Evolutionary conservation across 208 protist species (phyloP), one percentile per base, ranked within the genome.

Genomic region (Jaenimonas drosophilae): DNA sequence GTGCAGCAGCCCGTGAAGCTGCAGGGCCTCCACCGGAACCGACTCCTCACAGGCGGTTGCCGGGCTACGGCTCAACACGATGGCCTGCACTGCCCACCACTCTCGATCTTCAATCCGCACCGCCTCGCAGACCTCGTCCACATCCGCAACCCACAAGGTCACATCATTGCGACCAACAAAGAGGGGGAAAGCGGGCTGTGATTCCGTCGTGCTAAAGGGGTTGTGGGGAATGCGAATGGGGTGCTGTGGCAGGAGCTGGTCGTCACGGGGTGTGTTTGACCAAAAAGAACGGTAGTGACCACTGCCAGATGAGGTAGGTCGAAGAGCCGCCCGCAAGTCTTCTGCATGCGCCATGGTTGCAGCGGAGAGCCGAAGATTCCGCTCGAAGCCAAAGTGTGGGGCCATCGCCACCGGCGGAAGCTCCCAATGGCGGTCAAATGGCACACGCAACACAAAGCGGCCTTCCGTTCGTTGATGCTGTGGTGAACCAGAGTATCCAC

Each of bases 121-220:
- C 0, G 84, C 67, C 3, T 80, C 67, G 53, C 84, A 93, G 20
- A 87, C 76, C 31, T 77, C 79, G 36, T 93, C 84, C 33, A 73
- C 59, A 46, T 93, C 84, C 5, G 50, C 51, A 25, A 86, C 69
- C 31, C 72, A 58, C 52, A 76, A 89, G n/a, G 66, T 59, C 24
- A 93, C 17, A 0, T 70, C 25, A 49, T 92, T 92, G 16, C 50
- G 55, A 5, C 83, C 83, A 14, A 76, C n/a, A 34, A 71, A 76
- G 11, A 90, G 62, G 6, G 65, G 63, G 28, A 72, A 72, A 1
- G 27, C 9, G n/a, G 46, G n/a, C n/a, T n/a, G 17, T 32, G 17
- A 36, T 46, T n/a, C 20, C 14, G 33, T 21, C 23, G 17, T 47
- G 41, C 11, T 20, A 49, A 51, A 81, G 12, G 70, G 70, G 49